Percentiles rank a stretch among this genome's conserved stretches.
These are phyloP conservation scores for Boletellus emodensis DNA, from an alignment of 768 basidiomycete genomes.

Conservation along the genomic window DNA sequence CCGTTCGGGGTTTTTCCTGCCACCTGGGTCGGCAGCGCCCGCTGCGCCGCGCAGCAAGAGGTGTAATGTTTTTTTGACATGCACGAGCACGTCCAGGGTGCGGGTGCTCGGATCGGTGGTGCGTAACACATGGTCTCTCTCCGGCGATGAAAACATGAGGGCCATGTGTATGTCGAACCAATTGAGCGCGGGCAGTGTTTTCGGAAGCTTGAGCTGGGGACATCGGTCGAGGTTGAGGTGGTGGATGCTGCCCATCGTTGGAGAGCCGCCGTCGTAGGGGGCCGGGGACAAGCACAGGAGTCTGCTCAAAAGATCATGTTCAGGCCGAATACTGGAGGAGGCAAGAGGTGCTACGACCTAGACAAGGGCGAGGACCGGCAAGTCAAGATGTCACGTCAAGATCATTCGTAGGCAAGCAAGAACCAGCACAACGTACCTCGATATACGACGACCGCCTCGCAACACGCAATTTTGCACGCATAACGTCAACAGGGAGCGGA, in stretches of 20 bases:
- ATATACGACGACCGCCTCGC: conserved; percentile 53
- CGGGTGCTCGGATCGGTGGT: conserved; percentile 6
- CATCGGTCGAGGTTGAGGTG: conserved; percentile 34
- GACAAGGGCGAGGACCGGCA: no score
- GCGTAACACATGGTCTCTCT: neutral
- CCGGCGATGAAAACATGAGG: conserved; percentile 24
- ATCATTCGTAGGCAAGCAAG: neutral
- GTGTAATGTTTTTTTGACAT: conserved; percentile 31
- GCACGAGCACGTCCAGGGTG: conserved; percentile 18
- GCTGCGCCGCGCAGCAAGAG: conserved; percentile 19
- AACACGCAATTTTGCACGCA: conserved; percentile 38
- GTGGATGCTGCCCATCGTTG: conserved; percentile 37
- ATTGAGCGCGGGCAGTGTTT: neutral
- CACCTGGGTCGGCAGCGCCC: conserved; percentile 1
- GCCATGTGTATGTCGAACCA: conserved; percentile 31
- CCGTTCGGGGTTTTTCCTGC: conserved; percentile 1
- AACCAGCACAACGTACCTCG: conserved; percentile 26
- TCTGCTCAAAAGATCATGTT: conserved; percentile 15
- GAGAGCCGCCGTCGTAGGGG: conserved; percentile 1
- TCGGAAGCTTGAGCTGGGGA: conserved; percentile 27
- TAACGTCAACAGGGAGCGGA: conserved; percentile 43
- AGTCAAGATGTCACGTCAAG: neutral
- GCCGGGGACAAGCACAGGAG: conserved; percentile 25
- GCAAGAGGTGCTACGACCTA: conserved; percentile 21
- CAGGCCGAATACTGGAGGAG: conserved; percentile 18